phyloP scores from a whole-genome alignment of 208 protist species.

The Polymyxa betae region DNA sequence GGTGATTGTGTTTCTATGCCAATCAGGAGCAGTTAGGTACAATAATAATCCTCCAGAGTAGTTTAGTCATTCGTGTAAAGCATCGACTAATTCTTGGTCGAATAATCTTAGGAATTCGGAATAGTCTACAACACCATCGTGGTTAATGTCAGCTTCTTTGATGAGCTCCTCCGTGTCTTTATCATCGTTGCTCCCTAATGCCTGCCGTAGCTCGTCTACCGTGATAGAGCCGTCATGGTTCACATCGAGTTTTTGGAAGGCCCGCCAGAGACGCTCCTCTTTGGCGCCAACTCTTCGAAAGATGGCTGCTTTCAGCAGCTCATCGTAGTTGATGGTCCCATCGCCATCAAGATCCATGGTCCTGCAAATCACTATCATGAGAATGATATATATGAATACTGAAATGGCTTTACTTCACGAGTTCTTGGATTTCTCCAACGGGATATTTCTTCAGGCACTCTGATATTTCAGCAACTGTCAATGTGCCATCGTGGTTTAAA shows the following conservation, averaged over 20 bases:
- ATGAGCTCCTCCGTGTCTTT: neutral
- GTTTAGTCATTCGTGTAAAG: neutral
- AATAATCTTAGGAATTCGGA: constrained; percentile 44
- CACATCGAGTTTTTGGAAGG: constrained; percentile 35
- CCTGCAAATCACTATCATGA: neutral
- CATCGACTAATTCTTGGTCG: constrained; percentile 32
- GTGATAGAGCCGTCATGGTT: constrained; percentile 33
- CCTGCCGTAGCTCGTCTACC: neutral
- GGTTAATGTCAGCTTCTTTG: constrained; percentile 45
- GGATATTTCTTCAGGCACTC: neutral
- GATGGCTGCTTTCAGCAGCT: constrained; percentile 36
- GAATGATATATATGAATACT: neutral
- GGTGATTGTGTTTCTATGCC: too few relatives aligned
- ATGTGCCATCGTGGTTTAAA: neutral
- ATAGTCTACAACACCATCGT: constrained; percentile 44
- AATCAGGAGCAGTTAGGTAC: neutral
- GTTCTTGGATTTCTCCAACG: neutral
- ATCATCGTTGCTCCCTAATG: neutral
- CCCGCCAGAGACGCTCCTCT: constrained; percentile 45
- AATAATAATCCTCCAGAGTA: neutral
- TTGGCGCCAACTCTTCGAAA: neutral
- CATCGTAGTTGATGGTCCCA: constrained; percentile 42
- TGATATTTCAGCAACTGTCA: constrained; percentile 5
- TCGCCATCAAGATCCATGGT: constrained; percentile 18
- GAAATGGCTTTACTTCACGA: neutral